Evolutionary conservation across 2,329 filamentous ascomycete species (phyloP).

Genomic region (Mollisiaceae sp.): DNA sequence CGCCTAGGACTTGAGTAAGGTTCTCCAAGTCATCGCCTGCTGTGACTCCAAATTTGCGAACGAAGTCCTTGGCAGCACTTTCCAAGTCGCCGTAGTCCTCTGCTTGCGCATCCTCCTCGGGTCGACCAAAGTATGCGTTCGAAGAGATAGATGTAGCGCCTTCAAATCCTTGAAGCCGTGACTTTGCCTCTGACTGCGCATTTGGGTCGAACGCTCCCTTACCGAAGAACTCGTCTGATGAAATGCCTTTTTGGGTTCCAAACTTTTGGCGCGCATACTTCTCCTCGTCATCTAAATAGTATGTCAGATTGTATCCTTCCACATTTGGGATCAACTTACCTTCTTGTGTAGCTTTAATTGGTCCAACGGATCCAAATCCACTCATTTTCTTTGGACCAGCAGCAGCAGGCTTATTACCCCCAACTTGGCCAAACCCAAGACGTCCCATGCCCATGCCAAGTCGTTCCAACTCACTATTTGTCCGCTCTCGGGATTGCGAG

Average conservation of each 20-base stretch:
- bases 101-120: constrained; percentile 75
- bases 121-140: constrained; percentile 95
- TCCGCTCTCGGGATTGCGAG: constrained; percentile 60
- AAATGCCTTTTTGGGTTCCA: constrained; percentile 91
- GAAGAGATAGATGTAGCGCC: constrained; percentile 91
- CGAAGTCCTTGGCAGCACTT: constrained; percentile 92
- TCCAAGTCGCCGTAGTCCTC: constrained; percentile 93
- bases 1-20: constrained; percentile 79
- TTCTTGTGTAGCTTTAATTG: constrained; percentile 70
- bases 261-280: constrained; percentile 88
- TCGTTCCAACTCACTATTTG: constrained; percentile 81
- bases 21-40: constrained; percentile 96
- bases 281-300: constrained; percentile 72
- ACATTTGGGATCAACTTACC: constrained; percentile 54
- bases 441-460: constrained; percentile 68
- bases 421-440: constrained; percentile 42
- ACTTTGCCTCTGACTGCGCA: constrained; percentile 84
- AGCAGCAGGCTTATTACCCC: constrained; percentile 45
- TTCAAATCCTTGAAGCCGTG: constrained; percentile 88
- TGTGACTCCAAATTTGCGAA: constrained; percentile 92
- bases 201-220: constrained; percentile 84
- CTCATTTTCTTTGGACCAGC: constrained; percentile 63
- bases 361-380: constrained; percentile 84
- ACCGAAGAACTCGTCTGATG: constrained; percentile 97
- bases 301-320: constrained; percentile 33